Conservation (phyloP, 768 basidiomycete species). For the Auricularia sp. region DNA sequence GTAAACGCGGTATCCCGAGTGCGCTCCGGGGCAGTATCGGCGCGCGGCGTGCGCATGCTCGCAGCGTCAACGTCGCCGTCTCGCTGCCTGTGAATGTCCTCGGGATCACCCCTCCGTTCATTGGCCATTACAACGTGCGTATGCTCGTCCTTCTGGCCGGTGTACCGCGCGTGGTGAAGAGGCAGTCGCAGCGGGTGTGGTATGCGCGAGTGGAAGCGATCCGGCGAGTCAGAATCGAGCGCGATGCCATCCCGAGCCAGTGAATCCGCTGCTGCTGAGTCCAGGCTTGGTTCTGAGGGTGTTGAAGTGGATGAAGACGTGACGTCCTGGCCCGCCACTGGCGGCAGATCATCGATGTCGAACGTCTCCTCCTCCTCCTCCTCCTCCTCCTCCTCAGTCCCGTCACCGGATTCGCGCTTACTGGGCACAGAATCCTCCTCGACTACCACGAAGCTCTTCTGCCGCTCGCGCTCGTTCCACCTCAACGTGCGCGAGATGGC, state of each 20-base stretch:
- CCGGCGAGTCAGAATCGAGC: constrained; percentile 51
- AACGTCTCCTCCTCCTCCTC: constrained; percentile 68
- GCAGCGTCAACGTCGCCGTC: constrained; percentile 50
- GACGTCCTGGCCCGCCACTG: constrained; percentile 34
- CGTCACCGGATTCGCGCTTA: not conserved
- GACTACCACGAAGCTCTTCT: constrained; percentile 98
- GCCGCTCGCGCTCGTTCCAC: constrained; percentile 98
- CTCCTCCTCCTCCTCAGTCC: constrained; percentile 27
- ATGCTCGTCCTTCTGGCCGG: constrained; percentile 24
- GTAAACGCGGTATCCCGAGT: constrained; percentile 27
- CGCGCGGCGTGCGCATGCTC: constrained; percentile 50
- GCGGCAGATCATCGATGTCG: constrained; percentile 86
- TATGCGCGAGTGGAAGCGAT: constrained; percentile 38
- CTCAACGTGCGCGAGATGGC: constrained; percentile 92
- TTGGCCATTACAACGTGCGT: constrained; percentile 16
- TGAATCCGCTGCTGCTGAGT: constrained; percentile 3
- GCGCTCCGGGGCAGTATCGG: constrained; percentile 17
- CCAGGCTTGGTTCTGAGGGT: constrained; percentile 4
- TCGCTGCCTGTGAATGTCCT: constrained; percentile 39
- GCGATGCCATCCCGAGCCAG: constrained; percentile 16
- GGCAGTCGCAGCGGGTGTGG: constrained; percentile 38
- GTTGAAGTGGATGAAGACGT: constrained; percentile 1
- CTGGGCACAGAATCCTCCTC: constrained; percentile 66
- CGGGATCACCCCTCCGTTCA: constrained; percentile 37
- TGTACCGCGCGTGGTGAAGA: constrained; percentile 37